Conservation (phyloP, 2,329 filamentous ascomycete genomes). For the Saccharata proteae region DNA sequence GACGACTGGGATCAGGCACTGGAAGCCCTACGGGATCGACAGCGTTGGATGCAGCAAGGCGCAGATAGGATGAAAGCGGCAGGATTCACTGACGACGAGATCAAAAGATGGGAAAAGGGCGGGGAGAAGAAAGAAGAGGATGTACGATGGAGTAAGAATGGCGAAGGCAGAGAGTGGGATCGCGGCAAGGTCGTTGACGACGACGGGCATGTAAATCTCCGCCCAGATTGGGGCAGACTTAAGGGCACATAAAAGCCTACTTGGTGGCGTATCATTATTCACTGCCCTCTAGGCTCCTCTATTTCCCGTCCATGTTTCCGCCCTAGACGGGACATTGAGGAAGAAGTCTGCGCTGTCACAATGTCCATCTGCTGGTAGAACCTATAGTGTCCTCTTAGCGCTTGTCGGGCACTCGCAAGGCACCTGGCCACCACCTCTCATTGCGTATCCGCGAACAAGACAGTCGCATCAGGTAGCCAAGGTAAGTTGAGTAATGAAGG, state of each 20-base stretch:
- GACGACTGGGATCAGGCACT: conserved; percentile 72
- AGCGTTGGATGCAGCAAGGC: conserved; percentile 63
- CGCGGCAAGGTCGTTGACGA: conserved; percentile 48
- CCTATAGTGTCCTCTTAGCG: too few species aligned
- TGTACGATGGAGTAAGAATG: conserved; percentile 60
- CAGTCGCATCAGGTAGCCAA: too few species aligned
- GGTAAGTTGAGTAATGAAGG: too few species aligned
- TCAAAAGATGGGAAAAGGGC: conserved; percentile 58
- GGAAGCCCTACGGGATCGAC: conserved; percentile 67
- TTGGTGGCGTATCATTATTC: too few species aligned
- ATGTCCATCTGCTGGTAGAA: too few species aligned
- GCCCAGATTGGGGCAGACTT: conserved; percentile 32
- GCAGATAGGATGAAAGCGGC: conserved; percentile 64
- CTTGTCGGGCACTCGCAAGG: too few species aligned
- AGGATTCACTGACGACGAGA: conserved; percentile 65
- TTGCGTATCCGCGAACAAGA: too few species aligned
- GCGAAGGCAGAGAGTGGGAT: conserved; percentile 58
- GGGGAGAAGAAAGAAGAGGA: conserved; percentile 50
- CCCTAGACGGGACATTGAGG: too few species aligned
- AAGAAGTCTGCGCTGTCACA: too few species aligned
- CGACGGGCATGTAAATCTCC: conserved; percentile 40
- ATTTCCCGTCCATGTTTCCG: too few species aligned
- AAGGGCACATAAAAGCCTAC: conserved; percentile 5
- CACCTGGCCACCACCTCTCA: too few species aligned
- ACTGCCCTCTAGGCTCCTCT: too few species aligned